phyloP scores from a whole-genome alignment of 805 yeast genomes.

The Sugiyamaella mastotermitis region DNA sequence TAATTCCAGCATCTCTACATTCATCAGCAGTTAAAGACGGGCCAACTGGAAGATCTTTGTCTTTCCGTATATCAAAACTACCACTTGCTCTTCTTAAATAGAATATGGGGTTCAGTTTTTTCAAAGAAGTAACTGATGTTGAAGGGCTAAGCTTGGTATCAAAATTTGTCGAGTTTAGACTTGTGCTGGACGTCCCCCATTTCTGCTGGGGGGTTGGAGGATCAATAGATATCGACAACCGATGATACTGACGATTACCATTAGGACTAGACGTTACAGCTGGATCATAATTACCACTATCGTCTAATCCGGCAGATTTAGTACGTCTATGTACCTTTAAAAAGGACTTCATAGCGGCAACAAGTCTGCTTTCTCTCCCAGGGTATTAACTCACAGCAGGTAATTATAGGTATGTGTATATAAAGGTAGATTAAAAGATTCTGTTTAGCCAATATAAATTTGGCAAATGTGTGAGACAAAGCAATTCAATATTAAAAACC shows the following conservation, averaged over 20 bases:
- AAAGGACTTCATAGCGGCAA: constrained; percentile 15
- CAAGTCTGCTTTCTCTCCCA: too few species aligned
- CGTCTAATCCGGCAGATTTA: constrained; percentile 12
- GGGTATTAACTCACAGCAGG: too few species aligned
- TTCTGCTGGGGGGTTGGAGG: too few species aligned
- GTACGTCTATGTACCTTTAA: constrained; percentile 17
- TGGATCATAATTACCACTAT: constrained; percentile 2
- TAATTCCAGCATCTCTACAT: constrained; percentile 25
- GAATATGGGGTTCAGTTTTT: constrained; percentile 19
- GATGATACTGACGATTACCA: constrained; percentile 1
- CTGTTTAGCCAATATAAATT: too few species aligned
- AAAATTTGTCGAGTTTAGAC: too few species aligned
- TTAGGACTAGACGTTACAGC: background rate
- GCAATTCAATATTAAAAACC: too few species aligned
- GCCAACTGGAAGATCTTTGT: constrained; percentile 9
- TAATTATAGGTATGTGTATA: too few species aligned
- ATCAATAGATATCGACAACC: background rate
- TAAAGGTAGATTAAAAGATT: too few species aligned
- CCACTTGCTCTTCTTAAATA: constrained; percentile 15
- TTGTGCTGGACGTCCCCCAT: too few species aligned
- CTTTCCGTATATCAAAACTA: constrained; percentile 8
- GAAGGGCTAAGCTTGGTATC: too few species aligned
- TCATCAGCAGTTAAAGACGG: constrained; percentile 15
- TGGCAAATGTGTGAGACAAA: too few species aligned
- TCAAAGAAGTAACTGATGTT: constrained; percentile 10